Evolutionary conservation across 129 eudicot species (phyloP).

Genomic region (Helichrysum umbraculigerum): DNA sequence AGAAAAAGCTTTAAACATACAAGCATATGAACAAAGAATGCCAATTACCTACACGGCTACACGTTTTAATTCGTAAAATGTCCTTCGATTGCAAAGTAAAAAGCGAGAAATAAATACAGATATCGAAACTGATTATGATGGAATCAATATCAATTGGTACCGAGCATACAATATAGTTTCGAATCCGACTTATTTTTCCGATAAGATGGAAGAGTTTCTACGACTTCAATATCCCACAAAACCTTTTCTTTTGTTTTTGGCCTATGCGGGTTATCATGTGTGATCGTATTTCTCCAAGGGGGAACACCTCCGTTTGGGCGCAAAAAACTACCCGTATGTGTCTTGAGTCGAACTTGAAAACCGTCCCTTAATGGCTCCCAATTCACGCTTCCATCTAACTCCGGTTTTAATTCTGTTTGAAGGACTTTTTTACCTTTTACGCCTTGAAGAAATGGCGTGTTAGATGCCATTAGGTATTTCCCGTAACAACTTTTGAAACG

Average conservation of each 20-base stretch:
- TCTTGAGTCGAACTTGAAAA: conserved; percentile 50
- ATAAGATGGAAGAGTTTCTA: conserved; percentile 44
- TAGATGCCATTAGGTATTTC: conserved; percentile 63
- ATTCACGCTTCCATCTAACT: conserved; percentile 39
- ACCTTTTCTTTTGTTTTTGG: conserved; percentile 36
- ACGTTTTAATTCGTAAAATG: neutral
- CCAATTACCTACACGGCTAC: too few relatives aligned
- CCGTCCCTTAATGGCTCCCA: conserved; percentile 74
- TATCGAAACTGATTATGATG: neutral
- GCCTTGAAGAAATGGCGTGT: conserved; percentile 47
- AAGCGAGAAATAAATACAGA: neutral
- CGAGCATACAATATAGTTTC: conserved; percentile 8
- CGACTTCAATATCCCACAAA: conserved; percentile 64
- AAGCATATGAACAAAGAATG: too few relatives aligned
- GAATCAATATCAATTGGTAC: neutral
- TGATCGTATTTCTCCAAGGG: conserved; percentile 64
- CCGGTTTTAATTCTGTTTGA: conserved; percentile 30
- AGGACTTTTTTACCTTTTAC: conserved; percentile 54
- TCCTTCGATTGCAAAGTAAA: neutral
- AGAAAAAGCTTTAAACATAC: too few relatives aligned
- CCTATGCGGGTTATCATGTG: conserved; percentile 55
- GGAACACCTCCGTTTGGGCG: conserved; percentile 68
- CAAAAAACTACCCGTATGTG: conserved; percentile 44
- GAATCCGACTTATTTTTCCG: conserved; percentile 15
- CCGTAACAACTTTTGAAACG: conserved; percentile 67